Conservation (phyloP, 2,329 filamentous ascomycete genomes). For the Colletotrichum cereale region DNA sequence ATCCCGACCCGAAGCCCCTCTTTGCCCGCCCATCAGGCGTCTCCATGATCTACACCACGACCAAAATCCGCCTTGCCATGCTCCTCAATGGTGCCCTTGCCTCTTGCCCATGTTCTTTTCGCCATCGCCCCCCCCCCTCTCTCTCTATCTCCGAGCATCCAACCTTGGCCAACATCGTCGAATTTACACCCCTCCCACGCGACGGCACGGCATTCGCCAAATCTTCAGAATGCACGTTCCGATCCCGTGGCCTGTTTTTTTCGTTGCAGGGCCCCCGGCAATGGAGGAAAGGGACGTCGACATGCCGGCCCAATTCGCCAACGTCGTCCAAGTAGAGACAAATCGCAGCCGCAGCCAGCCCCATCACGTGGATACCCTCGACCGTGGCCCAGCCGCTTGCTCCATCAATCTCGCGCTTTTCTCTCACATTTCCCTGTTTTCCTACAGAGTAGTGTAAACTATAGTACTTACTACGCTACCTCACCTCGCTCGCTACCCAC, state of each 20-base stretch:
- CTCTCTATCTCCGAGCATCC: slow-evolving; percentile 14
- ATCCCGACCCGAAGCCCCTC: slow-evolving; percentile 8
- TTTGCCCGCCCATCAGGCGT: not conserved
- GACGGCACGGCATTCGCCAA: slow-evolving; percentile 21
- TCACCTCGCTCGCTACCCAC: not conserved
- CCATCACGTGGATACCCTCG: slow-evolving; percentile 36
- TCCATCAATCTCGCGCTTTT: not conserved
- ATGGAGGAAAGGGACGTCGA: not conserved
- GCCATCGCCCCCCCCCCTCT: slow-evolving; percentile 9
- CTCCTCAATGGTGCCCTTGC: not conserved
- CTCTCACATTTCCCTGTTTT: slow-evolving; percentile 28
- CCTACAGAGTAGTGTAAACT: not conserved
- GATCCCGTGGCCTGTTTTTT: slow-evolving; percentile 32
- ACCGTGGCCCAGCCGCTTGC: not conserved
- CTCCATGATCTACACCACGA: slow-evolving; percentile 24
- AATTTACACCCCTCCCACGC: slow-evolving; percentile 17
- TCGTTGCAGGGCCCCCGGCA: slow-evolving; percentile 12
- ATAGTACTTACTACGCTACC: not conserved
- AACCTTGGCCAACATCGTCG: slow-evolving; percentile 6
- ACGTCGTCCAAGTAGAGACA: slow-evolving; percentile 5
- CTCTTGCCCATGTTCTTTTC: slow-evolving; percentile 12
- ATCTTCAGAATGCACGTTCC: slow-evolving; percentile 13
- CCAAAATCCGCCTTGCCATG: slow-evolving; percentile 20
- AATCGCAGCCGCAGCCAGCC: slow-evolving; percentile 29
- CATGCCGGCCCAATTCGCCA: slow-evolving; percentile 3